A percentile compares a stretch with the other conserved stretches of the same genome.
phyloP scores from a whole-genome alignment of 176 grass and related monocot genomes.

The Phragmites australis region DNA sequence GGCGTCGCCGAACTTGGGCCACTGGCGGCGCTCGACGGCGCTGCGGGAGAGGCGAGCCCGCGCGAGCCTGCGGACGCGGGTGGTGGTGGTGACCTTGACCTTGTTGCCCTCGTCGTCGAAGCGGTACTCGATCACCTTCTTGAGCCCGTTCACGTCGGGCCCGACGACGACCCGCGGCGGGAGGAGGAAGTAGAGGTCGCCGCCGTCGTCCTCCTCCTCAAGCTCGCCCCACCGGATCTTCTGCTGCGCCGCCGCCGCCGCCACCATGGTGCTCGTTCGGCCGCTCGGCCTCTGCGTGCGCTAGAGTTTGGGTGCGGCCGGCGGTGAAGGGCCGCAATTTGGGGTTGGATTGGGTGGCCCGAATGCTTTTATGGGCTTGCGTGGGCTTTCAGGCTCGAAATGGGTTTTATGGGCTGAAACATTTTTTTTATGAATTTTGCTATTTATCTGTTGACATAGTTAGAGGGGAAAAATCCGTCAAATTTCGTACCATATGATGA shows the following conservation, averaged over 20 bases:
- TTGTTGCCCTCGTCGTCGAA: conserved; percentile 85
- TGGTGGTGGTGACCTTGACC: conserved; percentile 80
- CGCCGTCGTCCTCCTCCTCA: conserved; percentile 76
- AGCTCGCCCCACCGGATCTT: conserved; percentile 81
- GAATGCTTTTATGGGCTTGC: conserved; percentile 3
- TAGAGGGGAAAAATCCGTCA: no score
- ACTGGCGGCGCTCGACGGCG: conserved; percentile 73
- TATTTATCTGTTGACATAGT: no score
- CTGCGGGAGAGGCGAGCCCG: conserved; percentile 67
- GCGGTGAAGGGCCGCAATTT: background rate
- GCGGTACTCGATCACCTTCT: conserved; percentile 71
- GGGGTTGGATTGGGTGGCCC: background rate
- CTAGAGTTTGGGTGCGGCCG: conserved; percentile 12
- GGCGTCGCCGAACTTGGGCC: conserved; percentile 86
- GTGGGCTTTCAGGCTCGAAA: background rate
- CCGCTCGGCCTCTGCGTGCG: background rate
- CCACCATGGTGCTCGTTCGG: conserved; percentile 26
- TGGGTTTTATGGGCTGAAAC: no score
- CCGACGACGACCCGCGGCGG: conserved; percentile 66
- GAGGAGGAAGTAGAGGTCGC: conserved; percentile 79
- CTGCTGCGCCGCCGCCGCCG: conserved; percentile 40
- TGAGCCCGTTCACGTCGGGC: conserved; percentile 75
- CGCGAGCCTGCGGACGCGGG: conserved; percentile 70
- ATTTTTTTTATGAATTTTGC: no score
- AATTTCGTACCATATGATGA: no score